A percentile compares a stretch with the other conserved stretches of the same genome.
Conservation (phyloP, 1,139 yeast genomes). For the Pichia cactophila region DNA sequence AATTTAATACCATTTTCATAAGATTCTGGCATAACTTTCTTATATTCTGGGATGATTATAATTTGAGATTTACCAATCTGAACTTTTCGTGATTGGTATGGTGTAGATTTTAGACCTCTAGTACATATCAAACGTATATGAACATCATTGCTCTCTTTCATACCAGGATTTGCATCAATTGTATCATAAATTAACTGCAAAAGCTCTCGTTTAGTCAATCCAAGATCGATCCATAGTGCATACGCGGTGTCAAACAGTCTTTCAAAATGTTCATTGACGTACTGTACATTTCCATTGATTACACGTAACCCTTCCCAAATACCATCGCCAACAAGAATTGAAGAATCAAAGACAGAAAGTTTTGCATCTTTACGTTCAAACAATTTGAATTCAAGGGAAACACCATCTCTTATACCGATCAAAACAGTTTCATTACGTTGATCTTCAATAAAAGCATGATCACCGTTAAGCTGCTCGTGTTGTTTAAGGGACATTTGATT, state of each 20-base stretch:
- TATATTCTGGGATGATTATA: constrained; percentile 8
- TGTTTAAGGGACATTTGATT: not conserved
- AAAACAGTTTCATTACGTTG: constrained; percentile 2
- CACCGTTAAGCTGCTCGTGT: not conserved
- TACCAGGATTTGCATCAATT: constrained; percentile 7
- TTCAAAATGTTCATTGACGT: constrained; percentile 5
- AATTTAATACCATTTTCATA: constrained; percentile 4
- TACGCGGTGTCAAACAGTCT: constrained; percentile 8
- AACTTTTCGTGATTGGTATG: constrained; percentile 8
- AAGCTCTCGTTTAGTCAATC: constrained; percentile 4
- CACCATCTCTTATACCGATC: constrained; percentile 9
- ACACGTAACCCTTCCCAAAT: constrained; percentile 7
- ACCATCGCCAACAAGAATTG: constrained; percentile 6
- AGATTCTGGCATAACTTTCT: not conserved
- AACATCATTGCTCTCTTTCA: constrained; percentile 5
- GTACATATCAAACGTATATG: constrained; percentile 8
- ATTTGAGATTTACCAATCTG: constrained; percentile 7
- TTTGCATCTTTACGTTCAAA: constrained; percentile 6
- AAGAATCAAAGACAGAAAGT: constrained; percentile 8
- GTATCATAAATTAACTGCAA: constrained; percentile 7
- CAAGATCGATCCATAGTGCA: constrained; percentile 8
- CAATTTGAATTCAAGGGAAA: constrained; percentile 2
- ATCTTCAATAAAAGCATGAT: constrained; percentile 6
- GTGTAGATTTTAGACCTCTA: constrained; percentile 8
- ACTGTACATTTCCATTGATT: constrained; percentile 4